Base-by-base conservation (phyloP, 2,329 filamentous ascomycete species). In the Scleromitrula shiraiana region DNA sequence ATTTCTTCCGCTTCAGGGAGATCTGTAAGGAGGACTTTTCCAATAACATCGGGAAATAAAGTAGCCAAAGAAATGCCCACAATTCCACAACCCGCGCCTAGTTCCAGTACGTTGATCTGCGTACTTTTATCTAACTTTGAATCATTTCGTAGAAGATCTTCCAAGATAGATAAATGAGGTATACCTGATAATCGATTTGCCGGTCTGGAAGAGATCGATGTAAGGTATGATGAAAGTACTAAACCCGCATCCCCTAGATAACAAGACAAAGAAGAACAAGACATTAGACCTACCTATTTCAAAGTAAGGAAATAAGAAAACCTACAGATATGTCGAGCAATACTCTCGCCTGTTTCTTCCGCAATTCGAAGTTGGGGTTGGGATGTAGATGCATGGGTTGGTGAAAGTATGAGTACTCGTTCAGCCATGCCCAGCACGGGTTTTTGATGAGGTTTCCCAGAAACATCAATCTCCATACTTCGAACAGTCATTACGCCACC, bases 311-410 rank as follows among this genome's bases (percentile, higher is more conserved):
- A n/a, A n/a, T 26, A 17, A 15, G 51, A 35, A 32, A 50, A 47
- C 58, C 50, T 70, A 82, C 83, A 87, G 41, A 86, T 71, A 66
- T 87, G 83, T 35, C 81, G 70, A 5, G 83, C 83, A 58, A 87
- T 86, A 61, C 80, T 84, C 59, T 87, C 82, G 4, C 82, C 82
- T 0, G 80, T 83, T 58, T 86, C 83, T 61, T 87, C 83, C 69
- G 77, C 81, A 37, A 86, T 75, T 27, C 64, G 64, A 8, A 64
- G 46, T 15, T 52, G 38, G 15, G 24, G 22, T 19, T 29, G 10
- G 2, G 9, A 19, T 12, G 17, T 33, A 29, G 14, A 46, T 19
- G 40, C 10, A 29, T 29, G 24, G 17, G 29, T 33, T 20, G n/a
- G n/a, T n/a, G n/a, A n/a, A n/a, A n/a, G n/a, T n/a, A 5, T 26